phyloP scores from a whole-genome alignment of 1,139 yeast species.

The Lodderomyces orthopsilosis region DNA sequence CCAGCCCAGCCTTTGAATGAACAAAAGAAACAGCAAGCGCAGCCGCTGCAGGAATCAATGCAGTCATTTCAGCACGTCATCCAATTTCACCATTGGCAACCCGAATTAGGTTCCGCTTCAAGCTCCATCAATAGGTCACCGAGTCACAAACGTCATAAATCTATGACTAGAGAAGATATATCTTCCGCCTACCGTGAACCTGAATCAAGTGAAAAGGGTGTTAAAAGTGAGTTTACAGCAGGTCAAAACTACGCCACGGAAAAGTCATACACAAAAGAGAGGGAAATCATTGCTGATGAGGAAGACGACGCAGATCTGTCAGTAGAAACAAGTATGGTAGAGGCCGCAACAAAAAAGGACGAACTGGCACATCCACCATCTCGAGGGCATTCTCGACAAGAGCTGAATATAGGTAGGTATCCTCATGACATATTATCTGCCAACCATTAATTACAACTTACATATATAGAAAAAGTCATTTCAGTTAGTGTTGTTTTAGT shows the following conservation, averaged over 20 bases:
- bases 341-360: slow-evolving; percentile 8
- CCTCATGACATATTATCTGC: slow-evolving; percentile 20
- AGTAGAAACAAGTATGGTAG: slow-evolving; percentile 15
- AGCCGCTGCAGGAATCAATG: slow-evolving; percentile 50
- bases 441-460: neutral
- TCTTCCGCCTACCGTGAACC: neutral
- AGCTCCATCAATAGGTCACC: slow-evolving; percentile 5
- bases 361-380: slow-evolving; percentile 15
- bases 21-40: slow-evolving; percentile 31
- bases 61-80: slow-evolving; percentile 52
- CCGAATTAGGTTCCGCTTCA: slow-evolving; percentile 21
- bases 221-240: neutral
- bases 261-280: neutral
- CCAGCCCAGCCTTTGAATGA: slow-evolving; percentile 47
- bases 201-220: neutral
- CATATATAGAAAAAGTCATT: neutral
- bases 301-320: slow-evolving; percentile 17
- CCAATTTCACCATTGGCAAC: slow-evolving; percentile 55
- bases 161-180: slow-evolving; percentile 16
- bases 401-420: slow-evolving; percentile 18
- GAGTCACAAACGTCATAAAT: slow-evolving; percentile 23
- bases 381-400: slow-evolving; percentile 13
- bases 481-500: neutral
- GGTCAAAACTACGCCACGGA: neutral
- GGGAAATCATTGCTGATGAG: neutral